phyloP scores from a whole-genome alignment of 768 basidiomycete species.

The Rhizopogon roseolus region DNA sequence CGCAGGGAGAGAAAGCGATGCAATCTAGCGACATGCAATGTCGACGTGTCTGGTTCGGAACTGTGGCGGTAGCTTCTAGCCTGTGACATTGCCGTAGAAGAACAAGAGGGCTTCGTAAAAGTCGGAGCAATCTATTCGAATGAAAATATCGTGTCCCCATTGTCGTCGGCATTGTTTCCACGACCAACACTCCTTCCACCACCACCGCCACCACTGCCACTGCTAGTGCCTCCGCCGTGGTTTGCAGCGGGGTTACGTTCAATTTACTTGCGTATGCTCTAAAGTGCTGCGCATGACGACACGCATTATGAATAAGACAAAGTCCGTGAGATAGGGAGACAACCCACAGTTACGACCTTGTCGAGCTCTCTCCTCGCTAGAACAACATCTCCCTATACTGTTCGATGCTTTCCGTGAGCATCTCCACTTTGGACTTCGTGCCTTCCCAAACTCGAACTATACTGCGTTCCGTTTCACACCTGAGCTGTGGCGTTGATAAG shows the following conservation, averaged over 20 bases:
- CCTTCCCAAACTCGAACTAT: constrained; percentile 96
- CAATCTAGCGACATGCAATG: too few relatives aligned
- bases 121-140: too few relatives aligned
- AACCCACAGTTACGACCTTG: constrained; percentile 59
- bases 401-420: too few relatives aligned
- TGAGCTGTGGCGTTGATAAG: constrained; percentile 86
- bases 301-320: background rate
- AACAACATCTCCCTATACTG: constrained; percentile 93
- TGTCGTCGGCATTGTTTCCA: constrained; percentile 20
- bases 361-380: constrained; percentile 72
- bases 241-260: constrained; percentile 35
- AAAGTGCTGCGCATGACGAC: background rate
- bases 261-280: constrained; percentile 60
- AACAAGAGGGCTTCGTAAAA: too few relatives aligned
- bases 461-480: constrained; percentile 92
- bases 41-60: too few relatives aligned
- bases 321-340: background rate
- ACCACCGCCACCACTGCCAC: constrained; percentile 30
- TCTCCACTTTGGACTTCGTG: constrained; percentile 62
- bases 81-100: too few relatives aligned
- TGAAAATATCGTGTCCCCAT: too few relatives aligned
- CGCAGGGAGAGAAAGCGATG: too few relatives aligned
- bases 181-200: constrained; percentile 31
- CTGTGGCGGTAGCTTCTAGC: too few relatives aligned
- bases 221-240: constrained; percentile 31